Evolutionary conservation across 2,329 filamentous ascomycete species (phyloP).

Genomic region (Aspergillus carbonarius): DNA sequence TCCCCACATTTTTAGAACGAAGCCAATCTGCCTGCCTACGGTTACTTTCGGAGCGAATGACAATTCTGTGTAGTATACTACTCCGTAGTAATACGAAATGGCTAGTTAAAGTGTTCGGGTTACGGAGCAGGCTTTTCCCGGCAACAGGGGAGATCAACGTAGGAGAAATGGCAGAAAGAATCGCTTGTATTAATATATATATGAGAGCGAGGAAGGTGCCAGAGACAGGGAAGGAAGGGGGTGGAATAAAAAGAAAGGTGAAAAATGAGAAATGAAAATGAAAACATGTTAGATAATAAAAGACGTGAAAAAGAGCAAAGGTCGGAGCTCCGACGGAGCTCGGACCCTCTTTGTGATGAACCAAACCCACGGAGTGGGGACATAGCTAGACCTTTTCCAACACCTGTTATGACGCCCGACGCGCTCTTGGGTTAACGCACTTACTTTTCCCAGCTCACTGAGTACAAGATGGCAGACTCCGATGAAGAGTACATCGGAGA

Average conservation of each 20-base stretch:
- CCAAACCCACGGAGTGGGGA: background rate
- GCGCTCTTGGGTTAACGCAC: background rate
- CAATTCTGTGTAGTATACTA: background rate
- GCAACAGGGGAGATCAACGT: background rate
- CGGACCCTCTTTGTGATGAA: conserved; percentile 21
- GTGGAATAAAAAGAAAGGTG: background rate
- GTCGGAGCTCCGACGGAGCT: conserved; percentile 32
- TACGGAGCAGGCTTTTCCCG: background rate
- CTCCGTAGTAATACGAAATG: background rate
- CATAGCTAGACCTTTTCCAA: background rate
- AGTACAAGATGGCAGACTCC: conserved; percentile 45
- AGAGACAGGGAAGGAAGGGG: too few species aligned
- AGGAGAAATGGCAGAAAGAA: background rate
- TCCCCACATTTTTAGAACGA: conserved; percentile 33
- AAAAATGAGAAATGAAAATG: too few species aligned
- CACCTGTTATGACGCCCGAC: background rate
- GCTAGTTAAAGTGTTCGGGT: background rate
- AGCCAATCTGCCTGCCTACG: conserved; percentile 13
- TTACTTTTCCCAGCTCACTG: background rate
- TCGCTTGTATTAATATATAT: too few species aligned
- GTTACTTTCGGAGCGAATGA: conserved; percentile 21
- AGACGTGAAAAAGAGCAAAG: background rate
- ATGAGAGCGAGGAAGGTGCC: too few species aligned
- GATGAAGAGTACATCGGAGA: conserved; percentile 55
- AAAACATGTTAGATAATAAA: too few species aligned